Evolutionary conservation across 352 stramenopile species (phyloP).

Genomic region (Thalassiosira delicatula): DNA sequence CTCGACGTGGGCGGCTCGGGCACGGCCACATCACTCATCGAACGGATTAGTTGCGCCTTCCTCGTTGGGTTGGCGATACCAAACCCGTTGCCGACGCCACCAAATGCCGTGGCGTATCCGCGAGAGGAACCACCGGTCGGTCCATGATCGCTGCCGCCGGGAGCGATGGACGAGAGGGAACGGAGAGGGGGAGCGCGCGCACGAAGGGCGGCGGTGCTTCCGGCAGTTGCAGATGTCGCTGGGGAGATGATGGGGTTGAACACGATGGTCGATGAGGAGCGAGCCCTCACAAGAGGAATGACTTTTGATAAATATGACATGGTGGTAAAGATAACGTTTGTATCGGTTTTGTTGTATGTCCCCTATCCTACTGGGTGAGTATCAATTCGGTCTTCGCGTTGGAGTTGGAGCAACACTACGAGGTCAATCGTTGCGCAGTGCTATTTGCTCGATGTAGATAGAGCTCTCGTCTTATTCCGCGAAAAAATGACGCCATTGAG

Average conservation of each 20-base stretch:
- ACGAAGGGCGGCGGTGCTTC: too few species aligned
- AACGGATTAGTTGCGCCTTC: constrained; percentile 35
- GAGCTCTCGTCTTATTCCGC: too few species aligned
- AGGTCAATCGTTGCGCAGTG: too few species aligned
- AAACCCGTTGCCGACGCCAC: constrained; percentile 7
- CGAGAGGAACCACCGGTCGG: constrained; percentile 17
- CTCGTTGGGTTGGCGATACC: not conserved
- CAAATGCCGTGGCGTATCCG: constrained; percentile 31
- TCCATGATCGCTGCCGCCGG: constrained; percentile 7
- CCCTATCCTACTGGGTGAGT: too few species aligned
- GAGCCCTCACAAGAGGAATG: constrained; percentile 26
- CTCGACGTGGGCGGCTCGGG: constrained; percentile 74
- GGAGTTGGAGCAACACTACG: too few species aligned
- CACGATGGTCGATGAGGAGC: constrained; percentile 39
- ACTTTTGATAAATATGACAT: constrained; percentile 41
- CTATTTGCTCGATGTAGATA: too few species aligned
- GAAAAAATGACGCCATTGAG: too few species aligned
- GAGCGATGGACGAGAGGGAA: constrained; percentile 22
- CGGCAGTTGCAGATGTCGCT: not conserved
- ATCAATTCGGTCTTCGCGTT: too few species aligned
- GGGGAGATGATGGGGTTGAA: constrained; percentile 22
- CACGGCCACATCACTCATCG: constrained; percentile 50
- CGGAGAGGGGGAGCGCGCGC: constrained; percentile 21
- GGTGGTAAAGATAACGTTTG: constrained; percentile 3
- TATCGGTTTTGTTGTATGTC: too few species aligned